Evolutionary conservation across 75 land plant genomes (phyloP).

Genomic region (Pinus taeda): DNA sequence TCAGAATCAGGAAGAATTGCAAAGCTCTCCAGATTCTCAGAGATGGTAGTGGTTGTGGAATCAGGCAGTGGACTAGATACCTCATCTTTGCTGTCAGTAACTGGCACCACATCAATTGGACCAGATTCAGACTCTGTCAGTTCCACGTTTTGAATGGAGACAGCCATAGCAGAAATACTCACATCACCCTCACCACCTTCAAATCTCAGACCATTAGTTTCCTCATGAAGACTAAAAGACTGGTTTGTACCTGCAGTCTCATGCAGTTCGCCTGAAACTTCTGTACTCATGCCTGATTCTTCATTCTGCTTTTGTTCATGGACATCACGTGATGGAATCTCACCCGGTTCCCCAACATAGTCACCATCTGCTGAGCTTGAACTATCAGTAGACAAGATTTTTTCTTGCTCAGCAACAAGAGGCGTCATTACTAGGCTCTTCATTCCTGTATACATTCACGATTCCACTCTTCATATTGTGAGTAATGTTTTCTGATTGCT

Average conservation of each 20-base stretch:
- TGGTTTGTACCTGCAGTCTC: conserved; percentile 34
- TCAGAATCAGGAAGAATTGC: not conserved
- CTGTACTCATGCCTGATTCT: not conserved
- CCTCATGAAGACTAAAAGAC: not conserved
- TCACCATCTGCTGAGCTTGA: conserved; percentile 1
- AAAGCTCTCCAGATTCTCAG: not conserved
- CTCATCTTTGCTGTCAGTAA: not conserved
- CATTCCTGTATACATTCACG: conserved; percentile 25
- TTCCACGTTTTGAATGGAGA: not conserved
- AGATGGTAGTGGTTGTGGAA: not conserved
- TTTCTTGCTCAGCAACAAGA: conserved; percentile 35
- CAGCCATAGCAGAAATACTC: not conserved
- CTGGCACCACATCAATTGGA: conserved; percentile 3
- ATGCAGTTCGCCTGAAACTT: not conserved
- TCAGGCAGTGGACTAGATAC: not conserved
- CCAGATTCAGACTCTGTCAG: not conserved
- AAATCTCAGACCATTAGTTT: not conserved
- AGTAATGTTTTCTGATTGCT: not conserved
- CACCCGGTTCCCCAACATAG: conserved; percentile 5
- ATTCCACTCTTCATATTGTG: not conserved
- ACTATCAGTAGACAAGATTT: conserved; percentile 16
- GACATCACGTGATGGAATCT: not conserved
- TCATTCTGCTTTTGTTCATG: conserved; percentile 1
- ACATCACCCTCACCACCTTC: conserved; percentile 6
- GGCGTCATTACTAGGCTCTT: conserved; percentile 40